Percentiles rank a stretch among this genome's conserved stretches.
These are phyloP conservation scores for Fusarium papillatum DNA, from an alignment of 2,329 filamentous ascomycete genomes.

Conservation along the genomic window DNA sequence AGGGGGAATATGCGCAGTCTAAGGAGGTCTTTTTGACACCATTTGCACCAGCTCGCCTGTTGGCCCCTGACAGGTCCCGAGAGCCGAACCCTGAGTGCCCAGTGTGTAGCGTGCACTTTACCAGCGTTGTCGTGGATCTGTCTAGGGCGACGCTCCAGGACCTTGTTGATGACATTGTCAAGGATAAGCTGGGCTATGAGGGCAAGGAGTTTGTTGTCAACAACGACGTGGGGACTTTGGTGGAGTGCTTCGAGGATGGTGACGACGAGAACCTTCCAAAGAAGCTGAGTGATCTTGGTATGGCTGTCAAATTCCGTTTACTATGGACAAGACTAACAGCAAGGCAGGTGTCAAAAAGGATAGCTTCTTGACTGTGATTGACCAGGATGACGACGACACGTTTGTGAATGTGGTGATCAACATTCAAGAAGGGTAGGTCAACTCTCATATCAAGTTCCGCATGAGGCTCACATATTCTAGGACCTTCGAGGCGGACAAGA, in stretches of 20 bases:
- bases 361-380: constrained; percentile 86
- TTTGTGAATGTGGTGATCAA: constrained; percentile 86
- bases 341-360: constrained; percentile 74
- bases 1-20: constrained; percentile 76
- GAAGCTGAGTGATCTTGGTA: constrained; percentile 82
- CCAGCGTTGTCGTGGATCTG: constrained; percentile 76
- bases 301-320: constrained; percentile 30
- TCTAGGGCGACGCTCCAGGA: constrained; percentile 82
- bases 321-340: constrained; percentile 25
- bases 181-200: constrained; percentile 79
- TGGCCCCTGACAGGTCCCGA: constrained; percentile 69
- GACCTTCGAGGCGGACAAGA: constrained; percentile 58
- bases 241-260: constrained; percentile 70
- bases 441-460: neutral
- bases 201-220: constrained; percentile 84
- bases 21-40: constrained; percentile 90
- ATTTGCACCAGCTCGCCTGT: constrained; percentile 68
- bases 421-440: constrained; percentile 71
- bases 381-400: constrained; percentile 80
- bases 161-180: constrained; percentile 82
- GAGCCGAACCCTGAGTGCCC: constrained; percentile 85
- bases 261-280: constrained; percentile 90
- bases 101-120: constrained; percentile 83
- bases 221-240: constrained; percentile 83
- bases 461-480: constrained; percentile 52